Percentiles rank a stretch among this genome's conserved stretches.
phyloP scores from a whole-genome alignment of 2,329 filamentous ascomycete genomes.

The Paracorniculantispora psalliotae region DNA sequence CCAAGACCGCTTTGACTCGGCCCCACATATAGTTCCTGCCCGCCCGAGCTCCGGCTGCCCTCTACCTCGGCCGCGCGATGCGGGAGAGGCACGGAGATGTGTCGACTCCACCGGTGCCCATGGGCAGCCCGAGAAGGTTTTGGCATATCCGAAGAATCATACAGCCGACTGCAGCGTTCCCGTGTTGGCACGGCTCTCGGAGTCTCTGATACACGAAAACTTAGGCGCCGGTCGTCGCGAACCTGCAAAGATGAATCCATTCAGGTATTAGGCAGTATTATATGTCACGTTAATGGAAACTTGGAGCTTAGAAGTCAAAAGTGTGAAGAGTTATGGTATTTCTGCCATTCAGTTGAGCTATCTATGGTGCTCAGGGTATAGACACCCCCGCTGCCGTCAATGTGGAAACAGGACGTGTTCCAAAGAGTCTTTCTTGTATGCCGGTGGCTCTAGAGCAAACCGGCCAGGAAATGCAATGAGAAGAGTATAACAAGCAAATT shows the following conservation, averaged over 20 bases:
- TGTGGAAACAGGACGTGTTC: background rate
- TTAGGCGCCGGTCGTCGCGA: too few relatives aligned
- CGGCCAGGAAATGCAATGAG: too few relatives aligned
- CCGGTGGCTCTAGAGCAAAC: background rate
- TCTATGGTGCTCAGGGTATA: background rate
- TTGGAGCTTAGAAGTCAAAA: background rate
- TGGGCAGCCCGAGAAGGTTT: background rate
- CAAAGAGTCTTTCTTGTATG: background rate
- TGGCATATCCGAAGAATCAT: too few relatives aligned
- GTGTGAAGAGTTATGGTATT: conserved; percentile 28
- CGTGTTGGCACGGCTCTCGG: too few relatives aligned
- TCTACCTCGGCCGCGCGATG: background rate
- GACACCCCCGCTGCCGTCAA: background rate
- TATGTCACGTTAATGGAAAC: too few relatives aligned
- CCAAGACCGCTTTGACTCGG: background rate
- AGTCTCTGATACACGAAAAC: too few relatives aligned
- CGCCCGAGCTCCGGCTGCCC: background rate
- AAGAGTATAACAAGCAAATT: background rate
- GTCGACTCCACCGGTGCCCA: background rate
- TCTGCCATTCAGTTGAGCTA: conserved; percentile 30
- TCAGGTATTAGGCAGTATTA: too few relatives aligned
- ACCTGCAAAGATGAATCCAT: too few relatives aligned
- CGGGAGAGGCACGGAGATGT: background rate
- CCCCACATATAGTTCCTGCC: background rate
- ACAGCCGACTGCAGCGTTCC: too few relatives aligned